Evolutionary conservation across 148 eudicot species (phyloP), one percentile per base, ranked within the genome.

Genomic region (Rhododendron mucronatum): DNA sequence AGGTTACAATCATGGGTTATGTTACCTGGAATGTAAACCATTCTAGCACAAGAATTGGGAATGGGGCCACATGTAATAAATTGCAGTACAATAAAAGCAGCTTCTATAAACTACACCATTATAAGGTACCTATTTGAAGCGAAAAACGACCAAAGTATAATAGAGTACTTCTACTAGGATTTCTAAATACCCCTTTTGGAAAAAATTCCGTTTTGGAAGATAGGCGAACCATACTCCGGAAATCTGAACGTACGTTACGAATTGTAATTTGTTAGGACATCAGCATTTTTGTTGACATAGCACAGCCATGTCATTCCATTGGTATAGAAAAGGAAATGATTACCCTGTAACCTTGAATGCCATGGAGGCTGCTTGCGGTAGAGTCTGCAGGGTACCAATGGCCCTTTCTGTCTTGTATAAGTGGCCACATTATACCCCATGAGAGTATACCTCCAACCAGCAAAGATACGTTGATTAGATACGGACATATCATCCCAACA

Each of bases 341-440:
- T 91, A 95, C 99, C 96, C 87, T 93, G 88, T 97, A 97, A 55
- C 99, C 99, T 93, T 97, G 98, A 77, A 97, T 71, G 51, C 99
- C 95, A 63, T 91, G 92, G 82, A 97, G 94, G 86, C 91, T 92
- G 57, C 88, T 87, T 11, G 88, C 2, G 3, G 12, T 5, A 3
- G 86, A 63, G 0, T 79, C 81, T 71, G 88, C 91, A 85, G 87
- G 61, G 76, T 88, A 95, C 99, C 99, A 97, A 44, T 92, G 78
- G 76, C 99, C 99, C 89, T 91, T 92, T 83, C 65, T 88, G 48
- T 90, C 71, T 47, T 84, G 48, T 51, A 97, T 97, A 45, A 95
- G 95, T 14, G 99, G 99, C 99, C 99, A 95, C 98, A 97, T 97
- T 85, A 97, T 76, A 85, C 99, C 99, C 98, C 98, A 97, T 0